A percentile compares a stretch with the other conserved stretches of the same genome.
These are phyloP conservation scores for Bullera alba DNA, from an alignment of 768 basidiomycete species.

Conservation along the genomic window DNA sequence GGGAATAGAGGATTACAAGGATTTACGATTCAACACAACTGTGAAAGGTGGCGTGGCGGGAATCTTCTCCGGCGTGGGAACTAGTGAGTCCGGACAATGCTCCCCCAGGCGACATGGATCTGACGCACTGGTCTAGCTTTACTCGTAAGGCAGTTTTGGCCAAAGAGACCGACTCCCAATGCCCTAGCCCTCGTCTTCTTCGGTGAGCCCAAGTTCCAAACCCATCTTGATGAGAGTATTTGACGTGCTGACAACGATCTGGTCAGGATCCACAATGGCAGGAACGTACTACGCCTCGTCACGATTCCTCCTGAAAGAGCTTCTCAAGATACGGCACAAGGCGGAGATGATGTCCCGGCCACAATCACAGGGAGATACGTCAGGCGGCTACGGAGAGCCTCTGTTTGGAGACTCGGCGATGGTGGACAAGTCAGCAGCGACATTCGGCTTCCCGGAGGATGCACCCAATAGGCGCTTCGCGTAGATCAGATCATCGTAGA, in stretches of 20 bases:
- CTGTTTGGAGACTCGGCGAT: background rate
- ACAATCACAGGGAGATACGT: background rate
- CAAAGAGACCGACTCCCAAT: background rate
- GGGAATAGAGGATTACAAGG: background rate
- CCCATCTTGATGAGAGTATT: too few relatives aligned
- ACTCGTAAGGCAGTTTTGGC: background rate
- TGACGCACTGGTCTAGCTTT: background rate
- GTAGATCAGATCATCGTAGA: too few relatives aligned
- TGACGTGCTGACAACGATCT: background rate
- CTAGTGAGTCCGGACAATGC: background rate
- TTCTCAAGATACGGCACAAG: background rate
- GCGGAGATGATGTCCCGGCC: background rate
- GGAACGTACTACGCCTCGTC: background rate
- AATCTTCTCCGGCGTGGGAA: background rate
- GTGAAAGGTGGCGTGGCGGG: background rate
- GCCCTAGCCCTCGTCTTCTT: background rate
- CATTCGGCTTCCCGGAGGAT: too few relatives aligned
- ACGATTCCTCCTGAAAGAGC: background rate
- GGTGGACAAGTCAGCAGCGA: too few relatives aligned
- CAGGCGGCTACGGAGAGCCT: background rate
- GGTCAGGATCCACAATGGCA: background rate
- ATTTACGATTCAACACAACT: background rate
- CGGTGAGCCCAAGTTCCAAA: background rate
- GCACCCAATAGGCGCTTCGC: too few relatives aligned
- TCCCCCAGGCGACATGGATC: background rate